Conservation (phyloP, 805 yeast species). For the Wickerhamomyces sydowiorum region DNA sequence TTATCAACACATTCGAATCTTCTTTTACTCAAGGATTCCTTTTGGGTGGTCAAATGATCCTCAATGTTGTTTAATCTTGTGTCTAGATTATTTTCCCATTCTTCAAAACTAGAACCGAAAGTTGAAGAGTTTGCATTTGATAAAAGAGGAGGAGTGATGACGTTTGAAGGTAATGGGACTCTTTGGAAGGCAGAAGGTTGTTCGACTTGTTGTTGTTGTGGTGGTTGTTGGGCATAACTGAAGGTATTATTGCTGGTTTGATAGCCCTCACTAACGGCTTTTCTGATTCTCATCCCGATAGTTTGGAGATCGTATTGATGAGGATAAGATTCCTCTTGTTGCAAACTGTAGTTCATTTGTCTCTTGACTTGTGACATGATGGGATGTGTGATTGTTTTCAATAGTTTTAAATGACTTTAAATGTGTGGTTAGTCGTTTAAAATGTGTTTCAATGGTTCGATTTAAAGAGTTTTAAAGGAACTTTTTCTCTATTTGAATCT, state of each 20-base stretch:
- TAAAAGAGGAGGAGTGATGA: slow-evolving; percentile 28
- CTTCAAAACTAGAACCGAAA: slow-evolving; percentile 30
- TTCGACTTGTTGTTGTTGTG: slow-evolving; percentile 13
- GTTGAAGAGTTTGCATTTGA: slow-evolving; percentile 27
- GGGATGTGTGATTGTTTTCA: background rate
- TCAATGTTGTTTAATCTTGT: slow-evolving; percentile 29
- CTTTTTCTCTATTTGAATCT: too few species aligned
- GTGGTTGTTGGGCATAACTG: slow-evolving; percentile 9
- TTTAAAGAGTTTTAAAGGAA: too few species aligned
- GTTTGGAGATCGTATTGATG: slow-evolving; percentile 39
- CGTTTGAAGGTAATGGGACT: slow-evolving; percentile 29
- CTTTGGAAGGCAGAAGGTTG: slow-evolving; percentile 24
- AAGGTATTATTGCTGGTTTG: slow-evolving; percentile 17
- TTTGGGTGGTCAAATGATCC: slow-evolving; percentile 15
- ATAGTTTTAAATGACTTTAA: background rate
- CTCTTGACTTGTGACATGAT: slow-evolving; percentile 29
- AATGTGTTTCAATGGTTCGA: too few species aligned
- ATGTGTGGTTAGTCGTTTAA: background rate
- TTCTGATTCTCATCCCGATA: slow-evolving; percentile 68
- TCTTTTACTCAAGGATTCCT: slow-evolving; percentile 18
- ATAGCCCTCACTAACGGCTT: slow-evolving; percentile 61
- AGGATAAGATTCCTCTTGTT: slow-evolving; percentile 26
- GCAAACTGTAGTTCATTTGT: slow-evolving; percentile 23
- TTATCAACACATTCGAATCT: slow-evolving; percentile 20
- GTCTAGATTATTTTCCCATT: slow-evolving; percentile 34